Evolutionary conservation across 2,329 filamentous ascomycete genomes (phyloP), one percentile per base, ranked within the genome.

Genomic region (Xylariaceae sp.): DNA sequence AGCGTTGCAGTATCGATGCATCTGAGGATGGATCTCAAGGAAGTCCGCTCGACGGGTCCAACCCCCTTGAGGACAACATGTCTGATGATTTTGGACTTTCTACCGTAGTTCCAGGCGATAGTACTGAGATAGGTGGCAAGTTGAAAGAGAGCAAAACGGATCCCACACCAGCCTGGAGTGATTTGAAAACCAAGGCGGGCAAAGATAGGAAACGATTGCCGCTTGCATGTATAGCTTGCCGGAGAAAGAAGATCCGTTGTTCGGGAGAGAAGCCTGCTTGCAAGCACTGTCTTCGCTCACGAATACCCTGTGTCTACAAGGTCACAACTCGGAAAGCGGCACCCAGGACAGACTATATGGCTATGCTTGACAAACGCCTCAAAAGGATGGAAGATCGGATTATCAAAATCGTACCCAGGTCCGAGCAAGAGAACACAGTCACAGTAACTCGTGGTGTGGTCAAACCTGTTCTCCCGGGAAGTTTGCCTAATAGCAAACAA

Each of bases 351-450:
- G 94, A 97, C 71, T 97, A 97, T 71, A 97, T 97, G 94, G 91
- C 92, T 40, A 97, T 97, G 91, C 75, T 97, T 63, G 94, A 97
- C 73, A 97, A 96, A 73, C 83, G 94, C 48, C 71, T 97, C 60
- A 97, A 96, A 75, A 81, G 93, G 51, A 97, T 97, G 94, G 94
- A 99, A 71, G 93, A 97, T 65, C 87, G 93, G 51, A 94, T 97
- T 57, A 95, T 97, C 73, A 96, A 96, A 69, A 87, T 93, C 53
- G 88, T 97, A 28, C 93, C 94, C 0, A 96, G 93, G 66, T 82
- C 90, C 40, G 91, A 95, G 58, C 81, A 89, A 57, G 85, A 88
- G 40, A 76, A 83, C 10, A 68, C 87, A 53, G 75, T 80, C 9
- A 77, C 80, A 7, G 86, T 96, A 36, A 87, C 87, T 5, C 81